A percentile compares a stretch with the other conserved stretches of the same genome.
Evolutionary conservation across 371 early-diverging fungal species (phyloP).

Genomic region (Circinella umbellata): DNA sequence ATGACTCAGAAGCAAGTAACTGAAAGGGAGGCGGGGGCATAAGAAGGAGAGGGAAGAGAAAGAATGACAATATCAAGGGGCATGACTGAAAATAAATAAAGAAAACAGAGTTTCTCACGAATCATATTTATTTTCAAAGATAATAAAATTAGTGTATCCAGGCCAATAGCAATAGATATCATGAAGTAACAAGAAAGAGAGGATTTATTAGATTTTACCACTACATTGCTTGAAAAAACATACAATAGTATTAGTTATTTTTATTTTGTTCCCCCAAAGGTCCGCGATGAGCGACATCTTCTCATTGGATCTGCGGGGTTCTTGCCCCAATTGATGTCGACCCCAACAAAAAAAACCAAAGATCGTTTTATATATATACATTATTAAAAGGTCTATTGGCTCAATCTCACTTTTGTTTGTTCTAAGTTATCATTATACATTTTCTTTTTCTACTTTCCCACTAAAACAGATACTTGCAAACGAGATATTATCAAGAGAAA

Average conservation of each 20-base stretch:
- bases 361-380: background rate
- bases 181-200: too few species aligned
- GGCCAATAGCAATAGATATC: background rate
- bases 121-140: background rate
- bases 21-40: too few species aligned
- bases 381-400: background rate
- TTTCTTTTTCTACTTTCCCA: too few species aligned
- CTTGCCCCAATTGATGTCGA: background rate
- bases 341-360: background rate
- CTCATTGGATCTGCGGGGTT: slow-evolving; percentile 1
- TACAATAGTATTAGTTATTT: background rate
- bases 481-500: too few species aligned
- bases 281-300: background rate
- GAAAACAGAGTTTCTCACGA: background rate
- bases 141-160: background rate
- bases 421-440: too few species aligned
- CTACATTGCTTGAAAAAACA: background rate
- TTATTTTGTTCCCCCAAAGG: background rate
- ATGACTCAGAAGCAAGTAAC: too few species aligned
- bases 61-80: background rate
- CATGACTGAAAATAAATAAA: background rate
- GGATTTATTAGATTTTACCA: background rate
- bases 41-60: background rate
- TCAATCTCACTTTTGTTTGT: background rate
- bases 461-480: too few species aligned